Conservation (phyloP, 345 rosid species). For the Citrus trifoliata region DNA sequence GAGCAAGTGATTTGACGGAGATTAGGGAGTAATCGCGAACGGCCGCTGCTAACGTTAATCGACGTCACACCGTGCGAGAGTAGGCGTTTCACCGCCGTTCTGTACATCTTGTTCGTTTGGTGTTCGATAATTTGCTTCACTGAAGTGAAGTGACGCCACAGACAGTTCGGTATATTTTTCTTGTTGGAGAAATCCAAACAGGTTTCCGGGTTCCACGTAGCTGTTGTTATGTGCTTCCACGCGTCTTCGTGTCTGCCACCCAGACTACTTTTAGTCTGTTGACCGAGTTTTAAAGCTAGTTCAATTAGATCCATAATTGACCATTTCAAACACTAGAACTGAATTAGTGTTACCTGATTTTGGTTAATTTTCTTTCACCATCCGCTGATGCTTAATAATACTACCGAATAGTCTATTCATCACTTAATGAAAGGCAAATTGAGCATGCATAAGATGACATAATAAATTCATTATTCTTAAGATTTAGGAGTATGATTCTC, state of each 20-base stretch:
- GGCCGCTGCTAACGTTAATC: not conserved
- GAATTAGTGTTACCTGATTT: not conserved
- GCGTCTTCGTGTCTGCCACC: not conserved
- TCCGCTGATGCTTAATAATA: too few species aligned
- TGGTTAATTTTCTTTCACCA: too few species aligned
- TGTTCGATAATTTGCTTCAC: not conserved
- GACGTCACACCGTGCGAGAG: conserved; percentile 31
- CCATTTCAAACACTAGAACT: not conserved
- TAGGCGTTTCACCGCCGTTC: conserved; percentile 57
- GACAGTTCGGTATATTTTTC: not conserved
- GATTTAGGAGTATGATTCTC: too few species aligned
- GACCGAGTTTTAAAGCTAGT: too few species aligned
- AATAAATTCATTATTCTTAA: too few species aligned
- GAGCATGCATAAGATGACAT: not conserved
- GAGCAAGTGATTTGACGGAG: conserved; percentile 18
- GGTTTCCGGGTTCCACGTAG: conserved; percentile 16
- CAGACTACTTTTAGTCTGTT: too few species aligned
- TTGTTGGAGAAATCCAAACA: not conserved
- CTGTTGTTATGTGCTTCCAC: not conserved
- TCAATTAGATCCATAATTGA: not conserved
- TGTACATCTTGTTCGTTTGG: conserved; percentile 36
- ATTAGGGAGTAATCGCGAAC: conserved; percentile 20
- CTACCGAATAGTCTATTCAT: too few species aligned
- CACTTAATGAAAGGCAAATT: too few species aligned
- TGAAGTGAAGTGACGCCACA: not conserved